These are phyloP conservation scores for Acacia acuminata DNA, from an alignment of 306 rosid species.

Conservation along the genomic window DNA sequence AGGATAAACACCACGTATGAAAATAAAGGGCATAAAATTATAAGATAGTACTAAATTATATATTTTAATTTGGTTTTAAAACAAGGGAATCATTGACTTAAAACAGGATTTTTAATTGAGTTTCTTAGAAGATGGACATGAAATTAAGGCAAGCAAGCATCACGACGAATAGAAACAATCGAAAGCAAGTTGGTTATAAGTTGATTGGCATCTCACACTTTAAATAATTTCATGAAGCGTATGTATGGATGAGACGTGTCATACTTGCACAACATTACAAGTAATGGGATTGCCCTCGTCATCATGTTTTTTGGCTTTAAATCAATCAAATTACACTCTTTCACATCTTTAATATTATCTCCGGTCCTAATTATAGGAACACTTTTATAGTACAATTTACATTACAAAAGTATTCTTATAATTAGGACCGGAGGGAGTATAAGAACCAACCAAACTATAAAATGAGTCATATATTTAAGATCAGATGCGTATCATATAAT, in stretches of 20 bases:
- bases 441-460: too few relatives aligned
- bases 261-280: background rate
- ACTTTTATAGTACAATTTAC: too few relatives aligned
- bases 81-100: background rate
- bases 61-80: too few relatives aligned
- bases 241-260: background rate
- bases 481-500: too few relatives aligned
- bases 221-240: background rate
- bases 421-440: too few relatives aligned
- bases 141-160: background rate
- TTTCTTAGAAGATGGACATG: background rate
- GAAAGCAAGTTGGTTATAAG: background rate
- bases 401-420: too few relatives aligned
- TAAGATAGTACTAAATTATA: too few relatives aligned
- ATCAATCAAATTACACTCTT: too few relatives aligned
- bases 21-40: background rate
- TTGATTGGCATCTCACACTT: background rate
- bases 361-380: too few relatives aligned
- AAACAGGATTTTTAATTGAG: background rate
- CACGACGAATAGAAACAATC: background rate
- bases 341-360: too few relatives aligned
- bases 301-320: too few relatives aligned
- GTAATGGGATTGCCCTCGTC: background rate
- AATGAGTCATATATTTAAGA: too few relatives aligned
- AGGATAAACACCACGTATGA: background rate